Base-by-base conservation (phyloP, 2,329 filamentous ascomycete species). In the Trichoderma guizhouense region DNA sequence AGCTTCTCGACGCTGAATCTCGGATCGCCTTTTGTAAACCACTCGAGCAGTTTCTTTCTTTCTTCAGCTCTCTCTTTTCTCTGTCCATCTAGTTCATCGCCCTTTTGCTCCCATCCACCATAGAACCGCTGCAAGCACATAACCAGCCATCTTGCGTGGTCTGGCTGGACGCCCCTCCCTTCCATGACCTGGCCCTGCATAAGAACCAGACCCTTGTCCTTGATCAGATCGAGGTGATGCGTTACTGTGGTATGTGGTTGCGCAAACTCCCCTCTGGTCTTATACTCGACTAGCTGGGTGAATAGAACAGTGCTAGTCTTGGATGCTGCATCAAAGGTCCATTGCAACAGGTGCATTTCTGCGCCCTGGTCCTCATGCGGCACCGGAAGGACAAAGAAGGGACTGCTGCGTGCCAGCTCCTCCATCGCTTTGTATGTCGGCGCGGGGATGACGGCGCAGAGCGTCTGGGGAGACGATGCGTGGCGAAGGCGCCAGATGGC, bases 51-150 rank as follows among this genome's bases (percentile, higher is more conserved):
- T 81, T 87, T 87, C 78, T 87, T 89, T 83, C 92, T 91, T 74
- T 88, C 87, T 73, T 86, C 86, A 1, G 82, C 84, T 75, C 90
- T 90, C 79, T 89, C 87, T 74, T 85, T 83, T 67, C 84, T 85
- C 73, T 81, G 79, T 7, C 81, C 79, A 5, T 77, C 78, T 6
- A 80, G 66, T 28, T 79, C 79, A 6, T 74, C 76, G 7, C 81
- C 81, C n/a, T 79, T 83, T 67, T 79, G 84, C 71, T 86, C 87
- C 86, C 89, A 84, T 74, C 89, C 89, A 21, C 91, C 89, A 79
- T 99, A 99, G 82, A 99, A 99, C 79, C 94, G 90, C 85, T 99
- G 96, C 83, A 99, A 84, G 76, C 94, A 96, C 89, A 98, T 93
- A 64, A 97, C 86, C 76, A 99, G 83, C 91, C 93, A 98, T 82